phyloP scores from a whole-genome alignment of 2,329 filamentous ascomycete genomes.

The Claviceps humidiphila region DNA sequence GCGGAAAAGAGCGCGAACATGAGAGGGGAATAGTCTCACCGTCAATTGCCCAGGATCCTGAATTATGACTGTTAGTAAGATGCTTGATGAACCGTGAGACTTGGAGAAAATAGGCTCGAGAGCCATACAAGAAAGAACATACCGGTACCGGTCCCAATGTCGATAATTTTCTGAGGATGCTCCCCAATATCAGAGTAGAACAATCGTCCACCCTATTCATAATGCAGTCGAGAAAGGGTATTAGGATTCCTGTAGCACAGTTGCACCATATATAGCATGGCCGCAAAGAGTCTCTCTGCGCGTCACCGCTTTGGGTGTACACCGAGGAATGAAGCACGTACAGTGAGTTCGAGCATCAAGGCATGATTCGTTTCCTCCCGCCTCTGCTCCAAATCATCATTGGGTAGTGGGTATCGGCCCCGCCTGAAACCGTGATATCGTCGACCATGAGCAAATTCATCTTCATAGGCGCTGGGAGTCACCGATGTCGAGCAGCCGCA shows the following conservation, averaged over 20 bases:
- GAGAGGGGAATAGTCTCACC: constrained; percentile 14
- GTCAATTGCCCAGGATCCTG: constrained; percentile 41
- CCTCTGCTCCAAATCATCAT: constrained; percentile 31
- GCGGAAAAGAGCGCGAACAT: neutral
- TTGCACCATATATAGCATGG: neutral
- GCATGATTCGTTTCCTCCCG: constrained; percentile 32
- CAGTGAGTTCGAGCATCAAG: constrained; percentile 30
- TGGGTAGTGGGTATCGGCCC: constrained; percentile 32
- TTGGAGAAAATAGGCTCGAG: neutral
- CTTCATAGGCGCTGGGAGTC: constrained; percentile 19
- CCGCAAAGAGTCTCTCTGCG: neutral
- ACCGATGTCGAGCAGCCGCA: constrained; percentile 21
- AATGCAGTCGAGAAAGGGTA: neutral
- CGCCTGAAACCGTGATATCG: constrained; percentile 31
- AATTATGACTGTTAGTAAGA: neutral
- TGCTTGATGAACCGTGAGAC: neutral
- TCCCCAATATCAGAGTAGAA: constrained; percentile 27
- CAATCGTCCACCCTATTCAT: constrained; percentile 22
- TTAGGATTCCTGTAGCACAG: neutral
- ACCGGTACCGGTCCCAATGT: constrained; percentile 37
- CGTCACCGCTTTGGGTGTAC: neutral
- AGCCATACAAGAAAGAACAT: constrained; percentile 5
- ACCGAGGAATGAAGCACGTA: constrained; percentile 8
- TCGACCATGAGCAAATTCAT: constrained; percentile 21
- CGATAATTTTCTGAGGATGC: constrained; percentile 29